These are phyloP conservation scores for Syncephalastrum sp. DNA, from an alignment of 371 early-diverging fungal genomes.

Conservation along the genomic window DNA sequence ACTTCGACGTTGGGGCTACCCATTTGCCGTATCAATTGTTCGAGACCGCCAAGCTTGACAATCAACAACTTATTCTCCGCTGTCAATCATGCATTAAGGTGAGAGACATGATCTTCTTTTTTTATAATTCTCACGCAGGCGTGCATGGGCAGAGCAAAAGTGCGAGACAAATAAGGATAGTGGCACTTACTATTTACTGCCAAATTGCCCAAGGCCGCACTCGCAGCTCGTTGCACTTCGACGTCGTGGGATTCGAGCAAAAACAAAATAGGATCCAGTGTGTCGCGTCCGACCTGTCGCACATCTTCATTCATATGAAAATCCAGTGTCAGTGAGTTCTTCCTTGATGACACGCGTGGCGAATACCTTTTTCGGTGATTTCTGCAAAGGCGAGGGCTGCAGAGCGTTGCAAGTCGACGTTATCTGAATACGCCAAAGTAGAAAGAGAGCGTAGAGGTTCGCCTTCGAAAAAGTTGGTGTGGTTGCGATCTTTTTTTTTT, in stretches of 20 bases:
- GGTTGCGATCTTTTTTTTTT: conserved; percentile 58
- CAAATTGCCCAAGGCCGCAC: conserved; percentile 89
- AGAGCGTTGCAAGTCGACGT: conserved; percentile 84
- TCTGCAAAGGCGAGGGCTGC: conserved; percentile 93
- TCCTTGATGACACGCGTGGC: neutral
- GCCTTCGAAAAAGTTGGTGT: conserved; percentile 87
- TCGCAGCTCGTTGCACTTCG: conserved; percentile 88
- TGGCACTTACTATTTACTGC: conserved; percentile 74
- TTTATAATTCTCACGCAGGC: too few species aligned
- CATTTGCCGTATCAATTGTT: conserved; percentile 90
- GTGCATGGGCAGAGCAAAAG: neutral
- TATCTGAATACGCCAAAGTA: conserved; percentile 82
- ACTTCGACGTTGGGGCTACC: conserved; percentile 85
- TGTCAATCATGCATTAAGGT: conserved; percentile 16
- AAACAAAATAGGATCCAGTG: conserved; percentile 80
- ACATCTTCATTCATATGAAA: conserved; percentile 53
- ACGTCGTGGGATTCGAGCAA: conserved; percentile 83
- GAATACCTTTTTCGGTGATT: conserved; percentile 79
- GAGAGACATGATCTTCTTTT: too few species aligned
- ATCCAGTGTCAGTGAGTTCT: neutral
- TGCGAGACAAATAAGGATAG: neutral
- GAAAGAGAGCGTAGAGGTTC: conserved; percentile 82
- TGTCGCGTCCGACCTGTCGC: conserved; percentile 75
- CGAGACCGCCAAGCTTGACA: conserved; percentile 84
- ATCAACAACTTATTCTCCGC: conserved; percentile 85